phyloP scores from a whole-genome alignment of 192 early-diverging fungal species.

The Dissophora ornata region DNA sequence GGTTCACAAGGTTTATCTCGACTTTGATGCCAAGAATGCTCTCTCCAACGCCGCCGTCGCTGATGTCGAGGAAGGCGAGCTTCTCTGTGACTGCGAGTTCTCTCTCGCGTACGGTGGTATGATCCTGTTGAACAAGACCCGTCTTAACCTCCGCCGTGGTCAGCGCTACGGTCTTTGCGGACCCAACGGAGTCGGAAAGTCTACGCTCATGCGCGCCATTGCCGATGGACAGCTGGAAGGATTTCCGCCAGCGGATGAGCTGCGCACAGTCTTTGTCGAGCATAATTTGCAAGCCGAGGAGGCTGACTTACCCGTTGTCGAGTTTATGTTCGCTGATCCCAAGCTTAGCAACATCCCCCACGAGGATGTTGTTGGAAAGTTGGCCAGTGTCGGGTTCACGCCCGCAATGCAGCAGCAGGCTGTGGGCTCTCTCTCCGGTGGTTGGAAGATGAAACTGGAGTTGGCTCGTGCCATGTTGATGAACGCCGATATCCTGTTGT shows the following conservation, averaged over 20 bases:
- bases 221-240: slow-evolving; percentile 85
- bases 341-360: slow-evolving; percentile 67
- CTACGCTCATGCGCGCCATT: slow-evolving; percentile 88
- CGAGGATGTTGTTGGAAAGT: slow-evolving; percentile 56
- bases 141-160: slow-evolving; percentile 74
- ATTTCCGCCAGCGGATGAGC: slow-evolving; percentile 79
- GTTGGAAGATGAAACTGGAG: slow-evolving; percentile 93
- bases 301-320: slow-evolving; percentile 75
- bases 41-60: slow-evolving; percentile 52
- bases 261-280: slow-evolving; percentile 86
- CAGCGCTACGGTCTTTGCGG: slow-evolving; percentile 85
- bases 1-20: slow-evolving; percentile 45
- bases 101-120: slow-evolving; percentile 86
- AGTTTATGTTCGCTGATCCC: slow-evolving; percentile 73
- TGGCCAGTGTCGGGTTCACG: slow-evolving; percentile 76
- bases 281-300: slow-evolving; percentile 79
- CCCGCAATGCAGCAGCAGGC: slow-evolving; percentile 66
- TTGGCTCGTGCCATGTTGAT: slow-evolving; percentile 88
- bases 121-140: slow-evolving; percentile 79
- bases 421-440: slow-evolving; percentile 82
- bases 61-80: slow-evolving; percentile 66
- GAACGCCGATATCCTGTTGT: slow-evolving; percentile 84
- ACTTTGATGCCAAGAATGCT: slow-evolving; percentile 62
- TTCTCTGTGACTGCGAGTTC: slow-evolving; percentile 82
- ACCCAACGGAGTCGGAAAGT: slow-evolving; percentile 87